These are phyloP conservation scores for Kondoa malvinella DNA, from an alignment of 768 basidiomycete species.

Conservation along the genomic window DNA sequence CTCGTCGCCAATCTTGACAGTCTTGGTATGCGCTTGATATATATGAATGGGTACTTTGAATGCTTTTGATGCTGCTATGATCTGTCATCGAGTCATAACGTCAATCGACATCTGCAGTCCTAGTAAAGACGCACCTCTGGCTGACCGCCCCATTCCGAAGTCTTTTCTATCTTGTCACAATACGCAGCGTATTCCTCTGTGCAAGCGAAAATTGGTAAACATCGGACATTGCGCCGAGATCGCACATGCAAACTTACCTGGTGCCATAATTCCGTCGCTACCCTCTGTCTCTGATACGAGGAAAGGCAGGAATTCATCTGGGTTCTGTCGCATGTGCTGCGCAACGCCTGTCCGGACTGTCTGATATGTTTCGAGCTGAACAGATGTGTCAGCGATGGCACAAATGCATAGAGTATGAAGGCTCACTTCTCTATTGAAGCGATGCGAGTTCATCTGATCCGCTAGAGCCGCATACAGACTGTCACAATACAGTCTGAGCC, in stretches of 20 bases:
- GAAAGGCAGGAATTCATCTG: slow-evolving; percentile 85
- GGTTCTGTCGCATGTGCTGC: slow-evolving; percentile 60
- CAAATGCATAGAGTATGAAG: not conserved
- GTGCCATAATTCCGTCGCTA: slow-evolving; percentile 49
- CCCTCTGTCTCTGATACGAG: slow-evolving; percentile 50
- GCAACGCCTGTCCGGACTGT: slow-evolving; percentile 54
- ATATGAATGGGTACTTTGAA: slow-evolving; percentile 78
- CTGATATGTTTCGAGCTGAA: slow-evolving; percentile 36
- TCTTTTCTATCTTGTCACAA: slow-evolving; percentile 58
- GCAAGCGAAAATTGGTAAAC: not conserved
- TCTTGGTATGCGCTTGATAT: slow-evolving; percentile 62
- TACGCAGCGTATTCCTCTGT: slow-evolving; percentile 40
- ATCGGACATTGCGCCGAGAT: too few species aligned
- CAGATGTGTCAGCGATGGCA: not conserved
- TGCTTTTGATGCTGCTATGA: slow-evolving; percentile 64
- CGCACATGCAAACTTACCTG: slow-evolving; percentile 21
- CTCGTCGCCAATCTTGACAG: slow-evolving; percentile 54
- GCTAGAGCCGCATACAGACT: slow-evolving; percentile 76
- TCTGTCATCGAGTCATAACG: slow-evolving; percentile 31
- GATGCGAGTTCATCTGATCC: slow-evolving; percentile 58
- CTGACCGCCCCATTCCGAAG: slow-evolving; percentile 92
- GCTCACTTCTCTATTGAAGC: not conserved
- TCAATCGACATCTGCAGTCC: not conserved
- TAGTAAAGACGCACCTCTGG: slow-evolving; percentile 44
- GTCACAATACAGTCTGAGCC: not conserved